Conservation (phyloP, 768 basidiomycete species). For the Tubosaeta brunneosetosa region DNA sequence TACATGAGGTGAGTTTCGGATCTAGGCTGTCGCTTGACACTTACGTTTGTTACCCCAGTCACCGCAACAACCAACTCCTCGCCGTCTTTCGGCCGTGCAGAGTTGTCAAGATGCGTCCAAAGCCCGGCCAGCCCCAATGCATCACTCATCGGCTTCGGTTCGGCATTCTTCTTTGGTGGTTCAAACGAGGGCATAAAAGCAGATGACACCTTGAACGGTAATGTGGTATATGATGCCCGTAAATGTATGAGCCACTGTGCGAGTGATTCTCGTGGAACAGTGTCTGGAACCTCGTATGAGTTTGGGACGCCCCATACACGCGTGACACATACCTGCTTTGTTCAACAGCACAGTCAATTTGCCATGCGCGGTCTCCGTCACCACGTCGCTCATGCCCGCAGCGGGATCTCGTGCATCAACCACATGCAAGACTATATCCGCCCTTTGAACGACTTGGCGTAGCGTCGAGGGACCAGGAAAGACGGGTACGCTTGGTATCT, state of each 20-base stretch:
- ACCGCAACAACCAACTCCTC: slow-evolving; percentile 65
- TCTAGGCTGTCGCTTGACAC: slow-evolving; percentile 21
- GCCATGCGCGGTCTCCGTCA: slow-evolving; percentile 38
- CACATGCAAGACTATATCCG: slow-evolving; percentile 77
- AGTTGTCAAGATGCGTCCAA: slow-evolving; percentile 42
- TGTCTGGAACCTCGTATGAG: slow-evolving; percentile 44
- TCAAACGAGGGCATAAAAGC: slow-evolving; percentile 49
- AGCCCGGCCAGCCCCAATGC: slow-evolving; percentile 57
- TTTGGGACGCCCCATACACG: neutral
- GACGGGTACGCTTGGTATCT: slow-evolving; percentile 18
- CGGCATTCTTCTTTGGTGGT: slow-evolving; percentile 42
- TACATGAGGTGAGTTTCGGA: neutral
- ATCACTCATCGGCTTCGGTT: slow-evolving; percentile 43
- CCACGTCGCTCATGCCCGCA: slow-evolving; percentile 65
- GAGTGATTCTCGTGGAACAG: slow-evolving; percentile 73
- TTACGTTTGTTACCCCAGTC: slow-evolving; percentile 79
- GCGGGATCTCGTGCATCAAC: slow-evolving; percentile 83
- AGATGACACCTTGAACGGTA: slow-evolving; percentile 71
- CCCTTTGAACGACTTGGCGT: slow-evolving; percentile 56
- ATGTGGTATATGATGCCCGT: slow-evolving; percentile 54
- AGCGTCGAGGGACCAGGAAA: slow-evolving; percentile 26
- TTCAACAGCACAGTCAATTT: slow-evolving; percentile 70
- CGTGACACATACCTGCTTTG: slow-evolving; percentile 68
- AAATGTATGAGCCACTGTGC: slow-evolving; percentile 63
- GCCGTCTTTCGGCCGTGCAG: slow-evolving; percentile 44